phyloP scores from a whole-genome alignment of 768 basidiomycete species.

The Scleroderma bovista region DNA sequence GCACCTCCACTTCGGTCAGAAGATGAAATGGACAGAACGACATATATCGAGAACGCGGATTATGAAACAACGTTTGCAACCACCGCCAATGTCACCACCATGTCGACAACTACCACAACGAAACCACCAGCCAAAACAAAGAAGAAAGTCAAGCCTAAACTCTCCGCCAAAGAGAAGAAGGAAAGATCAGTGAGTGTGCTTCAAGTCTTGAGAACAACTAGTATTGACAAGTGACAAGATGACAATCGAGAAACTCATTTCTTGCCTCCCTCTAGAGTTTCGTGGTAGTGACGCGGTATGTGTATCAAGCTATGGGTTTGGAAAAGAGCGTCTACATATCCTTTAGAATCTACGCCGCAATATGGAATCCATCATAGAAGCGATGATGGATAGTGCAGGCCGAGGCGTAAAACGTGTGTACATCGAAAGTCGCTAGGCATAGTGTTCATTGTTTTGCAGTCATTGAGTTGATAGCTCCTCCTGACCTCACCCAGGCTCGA shows the following conservation, averaged over 20 bases:
- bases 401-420: constrained; percentile 53
- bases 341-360: constrained; percentile 63
- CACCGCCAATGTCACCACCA: constrained; percentile 8
- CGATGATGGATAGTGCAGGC: constrained; percentile 58
- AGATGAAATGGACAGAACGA: constrained; percentile 27
- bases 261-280: constrained; percentile 82
- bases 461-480: constrained; percentile 66
- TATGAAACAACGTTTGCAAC: constrained; percentile 33
- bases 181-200: constrained; percentile 56
- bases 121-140: constrained; percentile 41
- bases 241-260: constrained; percentile 65
- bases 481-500: constrained; percentile 82
- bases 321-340: not conserved
- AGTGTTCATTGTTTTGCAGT: constrained; percentile 41
- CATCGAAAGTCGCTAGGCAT: constrained; percentile 22
- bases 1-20: constrained; percentile 24
- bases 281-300: constrained; percentile 82
- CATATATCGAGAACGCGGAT: constrained; percentile 23
- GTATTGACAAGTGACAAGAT: constrained; percentile 29
- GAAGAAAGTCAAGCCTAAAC: constrained; percentile 58
- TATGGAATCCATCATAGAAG: constrained; percentile 77
- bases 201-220: not conserved
- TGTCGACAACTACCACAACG: constrained; percentile 31
- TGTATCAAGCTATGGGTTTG: not conserved
- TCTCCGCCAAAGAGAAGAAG: constrained; percentile 78